phyloP scores from a whole-genome alignment of 1,284 basidiomycete species.

The Coniophora puteana region DNA sequence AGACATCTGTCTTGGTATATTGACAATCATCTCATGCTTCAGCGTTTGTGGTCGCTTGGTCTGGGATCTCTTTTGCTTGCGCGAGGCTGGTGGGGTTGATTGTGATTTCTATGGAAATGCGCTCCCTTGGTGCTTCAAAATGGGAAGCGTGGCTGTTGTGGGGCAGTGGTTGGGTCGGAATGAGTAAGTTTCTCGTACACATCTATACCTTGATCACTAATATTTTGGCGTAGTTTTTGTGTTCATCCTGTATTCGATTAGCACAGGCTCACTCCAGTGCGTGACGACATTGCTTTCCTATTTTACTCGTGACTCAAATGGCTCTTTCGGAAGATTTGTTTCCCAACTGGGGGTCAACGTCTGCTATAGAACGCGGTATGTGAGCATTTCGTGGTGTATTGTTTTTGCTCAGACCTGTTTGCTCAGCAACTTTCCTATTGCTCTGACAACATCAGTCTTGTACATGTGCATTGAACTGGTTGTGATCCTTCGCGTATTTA shows the following conservation, averaged over 20 bases:
- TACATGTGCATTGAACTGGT: conserved; percentile 41
- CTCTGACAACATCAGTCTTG: conserved; percentile 38
- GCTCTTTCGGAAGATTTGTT: conserved; percentile 6
- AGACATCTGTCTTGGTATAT: neutral
- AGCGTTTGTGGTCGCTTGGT: conserved; percentile 51
- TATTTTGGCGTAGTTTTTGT: conserved; percentile 32
- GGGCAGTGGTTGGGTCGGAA: conserved; percentile 40
- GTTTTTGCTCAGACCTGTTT: conserved; percentile 3
- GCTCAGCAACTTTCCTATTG: conserved; percentile 38
- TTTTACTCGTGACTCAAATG: conserved; percentile 4
- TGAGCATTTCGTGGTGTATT: neutral
- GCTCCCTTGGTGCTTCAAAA: conserved; percentile 25
- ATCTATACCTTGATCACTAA: neutral
- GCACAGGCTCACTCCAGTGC: conserved; percentile 35
- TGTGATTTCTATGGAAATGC: conserved; percentile 39
- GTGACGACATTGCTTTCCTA: too few species aligned
- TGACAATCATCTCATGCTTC: conserved; percentile 5
- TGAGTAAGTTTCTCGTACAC: conserved; percentile 9
- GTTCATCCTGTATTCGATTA: conserved; percentile 40
- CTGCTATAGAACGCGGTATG: conserved; percentile 39
- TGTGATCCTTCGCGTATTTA: conserved; percentile 33
- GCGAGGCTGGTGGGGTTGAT: conserved; percentile 41
- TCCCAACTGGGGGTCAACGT: conserved; percentile 19
- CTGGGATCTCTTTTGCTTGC: conserved; percentile 40
- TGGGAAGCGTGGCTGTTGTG: conserved; percentile 35